Percentiles rank a stretch among this genome's conserved stretches.
Conservation (phyloP, 805 yeast species). For the Candida germanica region DNA sequence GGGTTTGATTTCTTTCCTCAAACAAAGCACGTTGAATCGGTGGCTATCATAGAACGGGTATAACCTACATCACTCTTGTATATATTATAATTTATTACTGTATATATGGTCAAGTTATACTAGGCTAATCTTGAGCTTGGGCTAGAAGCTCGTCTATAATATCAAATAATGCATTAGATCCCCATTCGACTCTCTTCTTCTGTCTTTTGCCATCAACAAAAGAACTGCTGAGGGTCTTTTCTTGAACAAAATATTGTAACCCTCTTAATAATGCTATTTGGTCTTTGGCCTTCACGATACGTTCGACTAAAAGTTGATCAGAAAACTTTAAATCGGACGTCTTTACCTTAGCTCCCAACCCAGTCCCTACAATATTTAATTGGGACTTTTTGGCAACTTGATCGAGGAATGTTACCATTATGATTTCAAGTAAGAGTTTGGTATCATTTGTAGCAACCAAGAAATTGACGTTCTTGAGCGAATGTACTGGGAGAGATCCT, state of each 20-base stretch:
- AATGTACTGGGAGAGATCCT: conserved; percentile 68
- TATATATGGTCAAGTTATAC: too few relatives aligned
- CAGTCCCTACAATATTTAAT: conserved; percentile 42
- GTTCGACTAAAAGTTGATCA: conserved; percentile 47
- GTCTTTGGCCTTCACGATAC: conserved; percentile 54
- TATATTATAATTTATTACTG: too few relatives aligned
- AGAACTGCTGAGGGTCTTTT: conserved; percentile 43
- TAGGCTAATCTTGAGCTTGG: conserved; percentile 4
- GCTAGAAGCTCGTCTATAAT: conserved; percentile 30
- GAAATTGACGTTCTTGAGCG: conserved; percentile 71
- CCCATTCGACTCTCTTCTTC: conserved; percentile 64
- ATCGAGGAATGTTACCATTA: conserved; percentile 66
- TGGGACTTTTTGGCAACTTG: conserved; percentile 63
- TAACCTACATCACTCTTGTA: too few relatives aligned
- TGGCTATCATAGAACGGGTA: conserved; percentile 41
- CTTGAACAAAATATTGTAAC: conserved; percentile 56
- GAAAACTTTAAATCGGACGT: conserved; percentile 40
- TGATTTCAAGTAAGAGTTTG: conserved; percentile 66
- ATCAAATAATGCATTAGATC: conserved; percentile 51
- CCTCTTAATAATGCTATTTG: conserved; percentile 62
- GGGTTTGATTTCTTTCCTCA: conserved; percentile 54
- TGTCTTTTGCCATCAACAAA: conserved; percentile 54
- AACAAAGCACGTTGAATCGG: conserved; percentile 56
- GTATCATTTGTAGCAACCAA: conserved; percentile 64
- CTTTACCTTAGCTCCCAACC: conserved; percentile 26